These are phyloP conservation scores for Aspergillus diversus DNA, from an alignment of 495 filamentous ascomycete genomes.

Conservation along the genomic window DNA sequence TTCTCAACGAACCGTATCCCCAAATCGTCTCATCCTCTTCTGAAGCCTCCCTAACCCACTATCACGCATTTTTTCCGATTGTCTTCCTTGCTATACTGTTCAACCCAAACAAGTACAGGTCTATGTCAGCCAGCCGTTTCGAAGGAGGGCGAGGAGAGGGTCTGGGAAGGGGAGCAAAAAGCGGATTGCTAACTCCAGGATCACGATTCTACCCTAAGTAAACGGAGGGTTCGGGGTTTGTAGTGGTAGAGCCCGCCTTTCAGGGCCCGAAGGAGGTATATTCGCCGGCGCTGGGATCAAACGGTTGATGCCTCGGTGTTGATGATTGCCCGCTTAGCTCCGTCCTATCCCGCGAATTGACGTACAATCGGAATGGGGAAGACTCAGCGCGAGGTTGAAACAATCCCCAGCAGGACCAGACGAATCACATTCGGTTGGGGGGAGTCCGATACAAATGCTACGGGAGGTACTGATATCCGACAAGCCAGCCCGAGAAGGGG, in stretches of 20 bases:
- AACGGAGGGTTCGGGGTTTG: no score
- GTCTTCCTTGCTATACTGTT: not conserved
- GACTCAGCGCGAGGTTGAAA: slow-evolving; percentile 4
- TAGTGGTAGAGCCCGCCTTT: no score
- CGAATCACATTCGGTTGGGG: not conserved
- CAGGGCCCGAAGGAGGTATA: no score
- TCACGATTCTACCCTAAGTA: no score
- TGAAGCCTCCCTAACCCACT: slow-evolving; percentile 45
- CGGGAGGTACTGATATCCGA: not conserved
- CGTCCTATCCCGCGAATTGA: slow-evolving; percentile 2
- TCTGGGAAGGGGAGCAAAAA: no score
- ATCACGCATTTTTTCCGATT: slow-evolving; percentile 39
- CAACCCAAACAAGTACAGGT: not conserved
- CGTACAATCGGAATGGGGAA: slow-evolving; percentile 11
- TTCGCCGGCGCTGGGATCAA: no score
- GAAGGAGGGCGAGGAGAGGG: no score
- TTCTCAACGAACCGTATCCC: slow-evolving; percentile 40
- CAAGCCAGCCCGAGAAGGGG: not conserved
- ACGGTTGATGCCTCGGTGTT: no score
- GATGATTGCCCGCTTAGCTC: not conserved
- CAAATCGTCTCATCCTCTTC: slow-evolving; percentile 47
- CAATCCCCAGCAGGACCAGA: not conserved
- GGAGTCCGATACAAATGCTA: not conserved
- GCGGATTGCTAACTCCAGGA: no score
- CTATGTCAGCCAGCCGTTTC: no score